Evolutionary conservation across 2,329 filamentous ascomycete species (phyloP), one percentile per base, ranked within the genome.

Genomic region (Gaeumannomyces tritici): DNA sequence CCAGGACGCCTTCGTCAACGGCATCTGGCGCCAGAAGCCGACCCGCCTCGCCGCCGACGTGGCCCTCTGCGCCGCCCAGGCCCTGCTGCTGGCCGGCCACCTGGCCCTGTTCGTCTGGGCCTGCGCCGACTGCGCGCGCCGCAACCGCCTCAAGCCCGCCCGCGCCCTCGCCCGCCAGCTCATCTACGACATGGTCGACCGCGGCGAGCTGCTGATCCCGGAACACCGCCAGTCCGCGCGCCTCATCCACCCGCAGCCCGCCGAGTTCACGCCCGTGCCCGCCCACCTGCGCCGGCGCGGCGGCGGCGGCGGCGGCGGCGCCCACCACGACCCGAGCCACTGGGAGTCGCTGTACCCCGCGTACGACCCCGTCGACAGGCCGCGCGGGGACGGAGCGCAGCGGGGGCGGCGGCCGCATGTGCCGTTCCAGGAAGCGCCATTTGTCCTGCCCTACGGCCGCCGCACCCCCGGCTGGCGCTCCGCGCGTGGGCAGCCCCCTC

Each of bases 31-130:
- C 31, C 51, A 42, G 51, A 33, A 18, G 55, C 13, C n/a, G 12
- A 29, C 35, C 33, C 63, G 62, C 42, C 8, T n/a, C 47, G 57
- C 33, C 1, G 27, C 63, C 9, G 55, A 31, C n/a, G 1, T 62
- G 29, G 8, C 54, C 15, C n/a, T 55, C 12, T 18, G n/a, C 31
- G 42, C 58, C 4, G 4, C 81, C 11, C 77, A 81, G 63, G 75
- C 78, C 0, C 68, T 82, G 18, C 71, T 78, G 6, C 65, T 81
- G 0, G 63, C 82, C 2, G 77, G 78, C 12, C 78, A 81, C 62
- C 64, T 67, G 62, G 28, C 51, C 35, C 62, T 67, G 15, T 67
- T 67, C 31, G 64, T 66, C 24, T 65, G 62, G 64, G 65, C 64
- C 51, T 67, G 66, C 61, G 63, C 64, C 56, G 65, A 67, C 66